phyloP scores from a whole-genome alignment of 495 filamentous ascomycete genomes.

The Tetracladium setigerum region DNA sequence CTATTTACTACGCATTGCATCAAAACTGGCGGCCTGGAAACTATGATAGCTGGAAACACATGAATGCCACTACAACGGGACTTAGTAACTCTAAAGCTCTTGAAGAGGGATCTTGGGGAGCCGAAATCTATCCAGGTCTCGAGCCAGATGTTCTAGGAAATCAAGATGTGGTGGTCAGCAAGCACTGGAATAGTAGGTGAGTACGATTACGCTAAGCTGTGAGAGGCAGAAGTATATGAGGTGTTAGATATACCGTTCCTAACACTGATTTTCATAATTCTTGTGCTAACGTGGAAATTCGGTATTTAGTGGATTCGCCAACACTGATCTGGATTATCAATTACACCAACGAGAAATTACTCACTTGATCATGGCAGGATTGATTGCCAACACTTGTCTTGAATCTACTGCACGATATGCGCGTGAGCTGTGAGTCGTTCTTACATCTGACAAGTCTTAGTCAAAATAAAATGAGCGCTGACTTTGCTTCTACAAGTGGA shows the following conservation, averaged over 20 bases:
- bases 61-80: constrained; percentile 10
- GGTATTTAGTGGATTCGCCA: constrained; percentile 23
- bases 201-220: too few relatives aligned
- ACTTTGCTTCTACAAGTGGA: constrained; percentile 2
- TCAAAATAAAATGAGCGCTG: too few relatives aligned
- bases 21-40: constrained; percentile 17
- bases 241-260: too few relatives aligned
- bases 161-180: constrained; percentile 23
- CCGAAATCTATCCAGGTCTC: constrained; percentile 21
- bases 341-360: constrained; percentile 19
- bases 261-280: too few relatives aligned
- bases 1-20: constrained; percentile 25
- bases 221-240: too few relatives aligned
- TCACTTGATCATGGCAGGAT: constrained; percentile 15
- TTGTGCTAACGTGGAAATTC: too few relatives aligned
- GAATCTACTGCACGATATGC: constrained; percentile 21
- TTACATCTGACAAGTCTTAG: too few relatives aligned
- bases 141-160: constrained; percentile 20
- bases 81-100: constrained; percentile 13
- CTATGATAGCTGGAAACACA: constrained; percentile 18
- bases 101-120: constrained; percentile 23
- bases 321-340: constrained; percentile 24
- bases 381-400: constrained; percentile 20
- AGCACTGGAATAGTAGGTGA: constrained; percentile 22
- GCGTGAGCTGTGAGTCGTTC: constrained; percentile 15